Evolutionary conservation across 1,284 basidiomycete genomes (phyloP).

Genomic region (Xerocomus amazonicus): DNA sequence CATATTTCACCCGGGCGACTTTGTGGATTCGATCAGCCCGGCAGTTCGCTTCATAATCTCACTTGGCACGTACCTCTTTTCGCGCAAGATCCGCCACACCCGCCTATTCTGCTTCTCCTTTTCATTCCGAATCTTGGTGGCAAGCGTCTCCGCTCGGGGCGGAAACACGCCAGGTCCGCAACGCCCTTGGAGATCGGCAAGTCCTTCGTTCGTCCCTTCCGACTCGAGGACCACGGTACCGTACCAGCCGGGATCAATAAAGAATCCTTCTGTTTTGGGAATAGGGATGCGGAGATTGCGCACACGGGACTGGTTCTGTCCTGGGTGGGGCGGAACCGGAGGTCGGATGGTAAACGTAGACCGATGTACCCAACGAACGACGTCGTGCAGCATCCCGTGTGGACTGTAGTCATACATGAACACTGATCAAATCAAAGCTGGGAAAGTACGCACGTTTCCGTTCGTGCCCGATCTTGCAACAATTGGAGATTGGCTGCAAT

Average conservation of each 20-base stretch:
- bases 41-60: not conserved
- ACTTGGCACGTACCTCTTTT: slow-evolving; percentile 58
- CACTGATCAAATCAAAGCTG: not conserved
- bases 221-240: slow-evolving; percentile 76
- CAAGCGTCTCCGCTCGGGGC: slow-evolving; percentile 40
- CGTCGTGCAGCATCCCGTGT: slow-evolving; percentile 71
- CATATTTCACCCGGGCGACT: slow-evolving; percentile 82
- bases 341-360: slow-evolving; percentile 66
- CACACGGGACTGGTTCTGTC: slow-evolving; percentile 17
- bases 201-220: slow-evolving; percentile 78
- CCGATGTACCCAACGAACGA: slow-evolving; percentile 78
- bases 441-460: slow-evolving; percentile 62
- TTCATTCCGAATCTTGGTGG: slow-evolving; percentile 32
- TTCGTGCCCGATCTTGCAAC: slow-evolving; percentile 71
- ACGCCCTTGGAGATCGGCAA: slow-evolving; percentile 71
- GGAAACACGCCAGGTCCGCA: slow-evolving; percentile 66
- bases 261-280: slow-evolving; percentile 48
- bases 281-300: slow-evolving; percentile 40
- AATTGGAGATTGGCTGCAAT: slow-evolving; percentile 69
- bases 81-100: slow-evolving; percentile 70
- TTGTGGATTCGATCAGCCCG: not conserved
- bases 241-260: slow-evolving; percentile 74
- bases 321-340: slow-evolving; percentile 18
- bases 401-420: slow-evolving; percentile 43
- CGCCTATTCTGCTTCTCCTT: slow-evolving; percentile 47